These are phyloP conservation scores for Athelia sp. DNA, from an alignment of 1,284 basidiomycete genomes.

Conservation along the genomic window DNA sequence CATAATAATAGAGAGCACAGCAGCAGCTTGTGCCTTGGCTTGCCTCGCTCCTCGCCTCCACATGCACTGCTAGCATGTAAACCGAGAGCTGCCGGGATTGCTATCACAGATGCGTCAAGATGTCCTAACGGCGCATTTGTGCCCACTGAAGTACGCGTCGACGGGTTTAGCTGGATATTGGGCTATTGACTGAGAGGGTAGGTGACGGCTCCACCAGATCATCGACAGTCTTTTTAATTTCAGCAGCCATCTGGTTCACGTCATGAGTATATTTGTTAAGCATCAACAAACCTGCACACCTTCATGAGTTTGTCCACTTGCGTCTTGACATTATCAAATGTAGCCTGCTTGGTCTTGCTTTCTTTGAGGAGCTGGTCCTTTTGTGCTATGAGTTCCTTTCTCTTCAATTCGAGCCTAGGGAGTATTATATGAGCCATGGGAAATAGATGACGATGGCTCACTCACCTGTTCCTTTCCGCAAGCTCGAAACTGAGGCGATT, in stretches of 20 bases:
- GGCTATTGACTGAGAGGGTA: conserved; percentile 1
- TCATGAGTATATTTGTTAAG: no score
- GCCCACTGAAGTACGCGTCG: no score
- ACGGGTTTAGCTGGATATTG: conserved; percentile 7
- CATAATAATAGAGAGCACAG: no score
- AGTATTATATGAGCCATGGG: conserved; percentile 5
- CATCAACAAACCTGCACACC: conserved; percentile 42
- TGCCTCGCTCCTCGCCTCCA: no score
- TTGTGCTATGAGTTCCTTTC: conserved; percentile 56
- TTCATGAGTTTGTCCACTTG: conserved; percentile 73
- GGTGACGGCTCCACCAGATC: conserved; percentile 52
- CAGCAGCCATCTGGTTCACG: conserved; percentile 50
- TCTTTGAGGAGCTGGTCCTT: conserved; percentile 74
- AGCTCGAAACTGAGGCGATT: conserved; percentile 79
- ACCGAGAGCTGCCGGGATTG: no score
- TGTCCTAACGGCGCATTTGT: no score
- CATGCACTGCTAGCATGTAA: no score
- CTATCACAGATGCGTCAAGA: no score
- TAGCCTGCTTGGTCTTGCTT: conserved; percentile 58
- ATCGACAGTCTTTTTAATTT: conserved; percentile 70
- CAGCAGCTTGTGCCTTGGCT: no score
- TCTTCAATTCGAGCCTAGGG: conserved; percentile 57
- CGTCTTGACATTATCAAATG: conserved; percentile 67
- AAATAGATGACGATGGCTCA: conserved; percentile 12
- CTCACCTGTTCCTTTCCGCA: conserved; percentile 73